Evolutionary conservation across 495 filamentous ascomycete species (phyloP), one percentile per base, ranked within the genome.

Genomic region (Bacidia rubella): DNA sequence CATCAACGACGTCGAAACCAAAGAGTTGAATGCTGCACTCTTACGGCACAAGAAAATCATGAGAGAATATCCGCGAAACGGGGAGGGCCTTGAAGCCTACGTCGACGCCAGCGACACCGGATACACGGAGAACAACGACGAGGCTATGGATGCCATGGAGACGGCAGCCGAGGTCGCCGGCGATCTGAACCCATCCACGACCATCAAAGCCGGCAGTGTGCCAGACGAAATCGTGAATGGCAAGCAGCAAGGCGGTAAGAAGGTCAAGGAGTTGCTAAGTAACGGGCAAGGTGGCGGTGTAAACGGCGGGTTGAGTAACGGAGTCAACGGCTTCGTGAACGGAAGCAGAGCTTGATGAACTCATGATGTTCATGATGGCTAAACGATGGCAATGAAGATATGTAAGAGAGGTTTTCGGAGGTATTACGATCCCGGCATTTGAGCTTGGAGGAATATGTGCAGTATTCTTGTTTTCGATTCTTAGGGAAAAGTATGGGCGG

Each of bases 101-200:
- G 77, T 82, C 20, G 80, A 82, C 61, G 65, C 72, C 0, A 76
- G 70, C 53, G 79, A 82, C 53, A 82, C 76, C 38, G 78, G 76
- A 1, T 74, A 75, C 57, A 72, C 70, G 10, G 62, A 75, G 53
- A 74, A 74, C 50, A 60, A 65, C 25, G 57, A 63, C 48, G 51
- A 60, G 5, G 66, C 67, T 17, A 66, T 68, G 56, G 53, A 62
- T 11, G 58, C 53, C 12, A 53, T 65, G 3, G 63, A 70, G 41
- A 54, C 50, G 21, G 61, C 63, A 0, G 60, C 64, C 9, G 58
- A 54, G 27, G 68, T 67, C 53, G 62, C 58, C 43, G 65, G 63
- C n/a, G 52, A 57, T 20, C 26, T 61, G 11, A 67, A 70, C 53
- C 65, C 59, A 5, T 57, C 54, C 5, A 53, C 59, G n/a, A 44